phyloP scores from a whole-genome alignment of 2,329 filamentous ascomycete genomes.

The Aureobasidium mangrovei region DNA sequence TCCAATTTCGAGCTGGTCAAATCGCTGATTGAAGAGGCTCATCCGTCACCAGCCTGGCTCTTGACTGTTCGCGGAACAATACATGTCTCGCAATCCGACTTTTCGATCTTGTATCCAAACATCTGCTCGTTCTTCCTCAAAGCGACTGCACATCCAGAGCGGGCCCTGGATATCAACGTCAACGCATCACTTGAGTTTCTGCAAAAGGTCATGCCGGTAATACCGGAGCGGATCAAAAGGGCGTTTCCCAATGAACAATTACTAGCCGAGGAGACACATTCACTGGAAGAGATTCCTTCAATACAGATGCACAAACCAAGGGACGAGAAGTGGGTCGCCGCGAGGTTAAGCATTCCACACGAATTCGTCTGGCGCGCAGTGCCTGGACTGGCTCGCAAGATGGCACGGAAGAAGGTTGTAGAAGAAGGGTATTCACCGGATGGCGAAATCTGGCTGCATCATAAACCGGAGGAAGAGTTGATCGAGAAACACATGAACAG shows the following conservation, averaged over 20 bases:
- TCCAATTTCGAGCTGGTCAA: constrained; percentile 53
- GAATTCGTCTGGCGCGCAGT: constrained; percentile 46
- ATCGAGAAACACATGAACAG: not conserved
- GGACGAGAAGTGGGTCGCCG: constrained; percentile 48
- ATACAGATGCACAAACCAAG: constrained; percentile 43
- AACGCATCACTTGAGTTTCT: constrained; percentile 56
- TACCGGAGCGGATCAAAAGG: constrained; percentile 39
- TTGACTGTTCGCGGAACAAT: constrained; percentile 50
- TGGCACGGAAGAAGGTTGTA: constrained; percentile 28
- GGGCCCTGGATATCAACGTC: constrained; percentile 56
- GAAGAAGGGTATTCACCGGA: constrained; percentile 32
- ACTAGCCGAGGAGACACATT: constrained; percentile 29
- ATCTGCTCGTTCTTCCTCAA: constrained; percentile 52
- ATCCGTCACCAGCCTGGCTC: constrained; percentile 35
- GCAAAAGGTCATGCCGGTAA: constrained; percentile 43
- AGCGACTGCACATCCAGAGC: constrained; percentile 52
- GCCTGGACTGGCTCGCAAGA: constrained; percentile 35
- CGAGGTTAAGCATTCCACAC: constrained; percentile 49
- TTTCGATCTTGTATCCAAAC: constrained; percentile 54
- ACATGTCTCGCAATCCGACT: constrained; percentile 59
- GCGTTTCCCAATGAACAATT: constrained; percentile 46
- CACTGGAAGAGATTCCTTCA: constrained; percentile 40
- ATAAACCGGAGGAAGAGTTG: constrained; percentile 27
- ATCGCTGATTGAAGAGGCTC: constrained; percentile 50
- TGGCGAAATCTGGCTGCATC: constrained; percentile 49